Percentiles rank a stretch among this genome's conserved stretches.
These are phyloP conservation scores for Lasiodiplodia sp. DNA, from an alignment of 2,329 filamentous ascomycete species.

Conservation along the genomic window DNA sequence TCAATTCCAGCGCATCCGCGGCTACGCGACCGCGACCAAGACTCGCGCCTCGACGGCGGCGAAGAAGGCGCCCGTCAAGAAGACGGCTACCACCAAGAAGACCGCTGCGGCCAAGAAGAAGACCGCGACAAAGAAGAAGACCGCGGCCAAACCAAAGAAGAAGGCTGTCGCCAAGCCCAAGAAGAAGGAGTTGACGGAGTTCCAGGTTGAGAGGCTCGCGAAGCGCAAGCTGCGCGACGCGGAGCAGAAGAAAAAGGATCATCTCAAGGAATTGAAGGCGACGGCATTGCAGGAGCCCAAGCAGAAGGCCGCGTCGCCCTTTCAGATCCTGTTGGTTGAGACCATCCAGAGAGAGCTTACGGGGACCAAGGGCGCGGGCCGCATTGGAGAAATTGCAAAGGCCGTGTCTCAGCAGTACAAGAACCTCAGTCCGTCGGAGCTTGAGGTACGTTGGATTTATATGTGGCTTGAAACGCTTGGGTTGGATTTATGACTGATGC, in stretches of 20 bases:
- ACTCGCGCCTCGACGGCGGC: conserved; percentile 31
- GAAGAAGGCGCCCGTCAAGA: conserved; percentile 28
- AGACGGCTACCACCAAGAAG: conserved; percentile 23
- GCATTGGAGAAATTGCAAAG: conserved; percentile 36
- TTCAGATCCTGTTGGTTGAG: neutral
- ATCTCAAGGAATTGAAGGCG: conserved; percentile 45
- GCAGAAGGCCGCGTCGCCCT: conserved; percentile 33
- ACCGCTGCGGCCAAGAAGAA: conserved; percentile 19
- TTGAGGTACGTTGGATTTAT: conserved; percentile 39
- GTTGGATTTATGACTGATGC: neutral
- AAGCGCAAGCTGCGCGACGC: conserved; percentile 38
- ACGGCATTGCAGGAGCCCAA: conserved; percentile 47
- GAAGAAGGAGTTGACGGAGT: conserved; percentile 35
- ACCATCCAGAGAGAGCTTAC: neutral
- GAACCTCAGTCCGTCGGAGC: conserved; percentile 43
- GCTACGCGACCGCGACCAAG: conserved; percentile 46
- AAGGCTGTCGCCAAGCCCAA: conserved; percentile 34
- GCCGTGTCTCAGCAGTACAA: conserved; percentile 36
- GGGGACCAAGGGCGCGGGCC: neutral
- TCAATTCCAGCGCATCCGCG: conserved; percentile 38
- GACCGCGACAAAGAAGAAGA: conserved; percentile 30
- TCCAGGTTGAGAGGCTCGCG: conserved; percentile 34
- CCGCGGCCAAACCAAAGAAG: conserved; percentile 37
- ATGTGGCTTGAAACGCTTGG: neutral
- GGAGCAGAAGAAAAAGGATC: conserved; percentile 38